Evolutionary conservation across 176 grass and related monocot genomes (phyloP).

Genomic region (Canna indica): DNA sequence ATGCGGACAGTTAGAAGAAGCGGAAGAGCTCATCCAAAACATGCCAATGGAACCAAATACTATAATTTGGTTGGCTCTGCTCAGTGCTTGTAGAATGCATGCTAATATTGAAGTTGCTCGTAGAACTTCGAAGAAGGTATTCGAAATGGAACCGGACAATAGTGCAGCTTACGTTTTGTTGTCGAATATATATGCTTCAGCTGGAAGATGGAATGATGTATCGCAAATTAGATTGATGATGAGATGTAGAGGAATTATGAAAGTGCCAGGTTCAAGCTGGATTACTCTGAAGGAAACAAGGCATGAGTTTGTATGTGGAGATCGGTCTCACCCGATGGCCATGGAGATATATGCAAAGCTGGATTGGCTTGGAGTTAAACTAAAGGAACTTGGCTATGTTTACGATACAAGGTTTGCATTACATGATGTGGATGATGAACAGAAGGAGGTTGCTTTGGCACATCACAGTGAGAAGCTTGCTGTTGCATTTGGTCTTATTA

Average conservation of each 20-base stretch:
- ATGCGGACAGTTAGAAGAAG: slow-evolving; percentile 41
- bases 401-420: slow-evolving; percentile 38
- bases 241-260: slow-evolving; percentile 28
- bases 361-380: slow-evolving; percentile 30
- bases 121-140: slow-evolving; percentile 31
- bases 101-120: slow-evolving; percentile 40
- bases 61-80: slow-evolving; percentile 39
- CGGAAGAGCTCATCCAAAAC: slow-evolving; percentile 36
- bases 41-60: slow-evolving; percentile 45
- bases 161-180: slow-evolving; percentile 42
- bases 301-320: slow-evolving; percentile 47
- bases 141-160: slow-evolving; percentile 28
- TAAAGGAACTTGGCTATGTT: slow-evolving; percentile 41
- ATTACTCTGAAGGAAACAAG: slow-evolving; percentile 32
- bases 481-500: slow-evolving; percentile 33
- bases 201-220: slow-evolving; percentile 40
- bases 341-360: slow-evolving; percentile 39
- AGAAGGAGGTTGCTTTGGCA: slow-evolving; percentile 31
- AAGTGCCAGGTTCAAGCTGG: slow-evolving; percentile 41
- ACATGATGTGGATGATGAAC: slow-evolving; percentile 47
- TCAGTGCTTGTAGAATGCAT: slow-evolving; percentile 57
- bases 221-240: slow-evolving; percentile 35
- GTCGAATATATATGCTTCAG: slow-evolving; percentile 41
- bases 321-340: slow-evolving; percentile 33
- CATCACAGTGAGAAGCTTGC: slow-evolving; percentile 45